Conservation (phyloP, 2,329 filamentous ascomycete genomes). For the Beauveria pseudobassiana region DNA sequence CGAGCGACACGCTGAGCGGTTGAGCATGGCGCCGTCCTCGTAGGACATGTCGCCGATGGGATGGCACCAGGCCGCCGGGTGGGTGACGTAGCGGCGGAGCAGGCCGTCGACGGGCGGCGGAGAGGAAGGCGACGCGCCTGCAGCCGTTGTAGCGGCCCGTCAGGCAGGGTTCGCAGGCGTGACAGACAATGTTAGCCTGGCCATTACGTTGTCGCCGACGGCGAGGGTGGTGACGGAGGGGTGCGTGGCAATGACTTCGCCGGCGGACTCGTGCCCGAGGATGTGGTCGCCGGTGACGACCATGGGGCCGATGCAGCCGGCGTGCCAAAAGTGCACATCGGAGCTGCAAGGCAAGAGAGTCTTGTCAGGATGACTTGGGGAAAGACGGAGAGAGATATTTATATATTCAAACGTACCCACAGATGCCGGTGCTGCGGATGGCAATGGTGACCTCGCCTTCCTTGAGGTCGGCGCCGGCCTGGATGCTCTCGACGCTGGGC, state of each 20-base stretch:
- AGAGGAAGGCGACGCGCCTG: slow-evolving; percentile 76
- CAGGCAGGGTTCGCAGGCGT: slow-evolving; percentile 81
- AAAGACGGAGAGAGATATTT: not conserved
- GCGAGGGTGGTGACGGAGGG: slow-evolving; percentile 71
- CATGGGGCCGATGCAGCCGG: slow-evolving; percentile 93
- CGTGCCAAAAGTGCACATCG: slow-evolving; percentile 96
- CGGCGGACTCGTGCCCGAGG: slow-evolving; percentile 88
- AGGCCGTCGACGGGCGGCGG: slow-evolving; percentile 79
- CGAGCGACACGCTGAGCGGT: slow-evolving; percentile 86
- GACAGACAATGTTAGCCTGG: slow-evolving; percentile 90
- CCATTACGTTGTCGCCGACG: slow-evolving; percentile 85
- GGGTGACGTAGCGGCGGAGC: slow-evolving; percentile 86
- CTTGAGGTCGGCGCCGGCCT: slow-evolving; percentile 60
- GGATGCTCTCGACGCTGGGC: slow-evolving; percentile 68
- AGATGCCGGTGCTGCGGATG: slow-evolving; percentile 92
- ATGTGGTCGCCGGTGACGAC: slow-evolving; percentile 84
- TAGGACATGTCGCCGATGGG: slow-evolving; percentile 90
- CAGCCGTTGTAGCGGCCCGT: slow-evolving; percentile 95
- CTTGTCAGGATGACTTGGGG: not conserved
- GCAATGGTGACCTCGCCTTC: slow-evolving; percentile 80
- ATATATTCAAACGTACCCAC: slow-evolving; percentile 53
- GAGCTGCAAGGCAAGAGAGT: slow-evolving; percentile 47
- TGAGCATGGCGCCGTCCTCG: slow-evolving; percentile 84
- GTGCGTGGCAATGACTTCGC: slow-evolving; percentile 73
- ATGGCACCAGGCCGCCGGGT: slow-evolving; percentile 91